Conservation (phyloP, 495 filamentous ascomycete genomes). For the Cercophora scortea region DNA sequence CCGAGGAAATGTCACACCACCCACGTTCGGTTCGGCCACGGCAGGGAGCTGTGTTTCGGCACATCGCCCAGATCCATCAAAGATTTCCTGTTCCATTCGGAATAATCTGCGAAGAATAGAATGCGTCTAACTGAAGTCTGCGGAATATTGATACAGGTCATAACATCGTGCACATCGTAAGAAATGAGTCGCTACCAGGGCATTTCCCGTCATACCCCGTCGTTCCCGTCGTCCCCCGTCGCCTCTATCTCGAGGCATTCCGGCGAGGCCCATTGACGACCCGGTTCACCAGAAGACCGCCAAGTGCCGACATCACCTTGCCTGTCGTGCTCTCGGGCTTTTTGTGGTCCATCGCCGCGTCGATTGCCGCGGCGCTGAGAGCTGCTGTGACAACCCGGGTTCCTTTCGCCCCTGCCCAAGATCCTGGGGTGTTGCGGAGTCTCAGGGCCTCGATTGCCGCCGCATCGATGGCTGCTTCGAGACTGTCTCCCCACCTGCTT, state of each 20-base stretch:
- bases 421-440: conserved; percentile 33
- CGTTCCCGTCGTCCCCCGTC: background rate
- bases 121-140: too few relatives aligned
- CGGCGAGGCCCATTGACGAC: conserved; percentile 21
- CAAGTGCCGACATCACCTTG: conserved; percentile 11
- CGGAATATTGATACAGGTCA: background rate
- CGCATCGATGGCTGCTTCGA: conserved; percentile 29
- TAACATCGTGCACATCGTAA: background rate
- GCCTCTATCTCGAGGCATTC: conserved; percentile 4
- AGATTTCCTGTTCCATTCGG: too few relatives aligned
- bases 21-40: too few relatives aligned
- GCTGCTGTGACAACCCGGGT: conserved; percentile 36
- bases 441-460: conserved; percentile 35
- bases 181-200: background rate
- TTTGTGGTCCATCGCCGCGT: conserved; percentile 20
- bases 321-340: conserved; percentile 8
- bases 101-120: too few relatives aligned
- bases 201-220: background rate
- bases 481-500: conserved; percentile 1
- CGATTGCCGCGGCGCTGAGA: conserved; percentile 31
- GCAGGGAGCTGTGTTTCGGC: too few relatives aligned
- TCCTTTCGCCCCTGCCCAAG: conserved; percentile 32
- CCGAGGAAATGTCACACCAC: too few relatives aligned
- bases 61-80: too few relatives aligned
- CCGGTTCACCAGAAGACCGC: conserved; percentile 21